A percentile compares a stretch with the other conserved stretches of the same genome.
phyloP scores from a whole-genome alignment of 768 basidiomycete genomes.

The Mycena crocata region DNA sequence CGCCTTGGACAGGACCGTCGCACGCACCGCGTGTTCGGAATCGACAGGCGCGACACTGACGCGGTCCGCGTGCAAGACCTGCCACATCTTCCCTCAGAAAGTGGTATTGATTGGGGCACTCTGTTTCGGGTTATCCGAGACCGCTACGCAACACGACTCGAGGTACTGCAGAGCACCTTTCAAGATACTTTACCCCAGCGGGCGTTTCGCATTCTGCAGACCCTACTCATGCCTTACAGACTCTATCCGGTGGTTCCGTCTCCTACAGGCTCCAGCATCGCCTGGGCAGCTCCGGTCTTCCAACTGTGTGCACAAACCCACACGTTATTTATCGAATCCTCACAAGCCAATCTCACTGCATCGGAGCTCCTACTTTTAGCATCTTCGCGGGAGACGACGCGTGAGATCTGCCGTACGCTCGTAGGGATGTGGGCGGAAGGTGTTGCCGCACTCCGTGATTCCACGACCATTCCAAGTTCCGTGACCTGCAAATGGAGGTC shows the following conservation, averaged over 20 bases:
- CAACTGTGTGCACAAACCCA: conserved; percentile 46
- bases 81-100: conserved; percentile 32
- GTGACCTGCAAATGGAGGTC: conserved; percentile 47
- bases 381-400: conserved; percentile 48
- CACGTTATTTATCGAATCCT: conserved; percentile 37
- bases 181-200: conserved; percentile 32
- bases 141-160: conserved; percentile 55
- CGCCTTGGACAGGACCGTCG: conserved; percentile 46
- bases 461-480: conserved; percentile 4
- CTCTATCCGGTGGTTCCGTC: conserved; percentile 35
- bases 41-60: conserved; percentile 42
- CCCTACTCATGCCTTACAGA: conserved; percentile 48
- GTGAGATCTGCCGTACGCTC: conserved; percentile 59
- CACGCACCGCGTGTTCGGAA: conserved; percentile 49
- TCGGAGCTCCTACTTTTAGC: conserved; percentile 46
- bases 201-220: conserved; percentile 41
- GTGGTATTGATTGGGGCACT: conserved; percentile 55
- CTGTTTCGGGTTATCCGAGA: conserved; percentile 51
- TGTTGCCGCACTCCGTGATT: conserved; percentile 25
- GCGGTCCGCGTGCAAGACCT: conserved; percentile 38
- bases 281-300: conserved; percentile 50
- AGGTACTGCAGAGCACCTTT: conserved; percentile 51
- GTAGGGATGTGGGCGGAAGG: conserved; percentile 62
- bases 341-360: conserved; percentile 33
- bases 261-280: conserved; percentile 16